Evolutionary conservation across 306 rosid genomes (phyloP), one percentile per base, ranked within the genome.

Genomic region (Cucumis hystrix): DNA sequence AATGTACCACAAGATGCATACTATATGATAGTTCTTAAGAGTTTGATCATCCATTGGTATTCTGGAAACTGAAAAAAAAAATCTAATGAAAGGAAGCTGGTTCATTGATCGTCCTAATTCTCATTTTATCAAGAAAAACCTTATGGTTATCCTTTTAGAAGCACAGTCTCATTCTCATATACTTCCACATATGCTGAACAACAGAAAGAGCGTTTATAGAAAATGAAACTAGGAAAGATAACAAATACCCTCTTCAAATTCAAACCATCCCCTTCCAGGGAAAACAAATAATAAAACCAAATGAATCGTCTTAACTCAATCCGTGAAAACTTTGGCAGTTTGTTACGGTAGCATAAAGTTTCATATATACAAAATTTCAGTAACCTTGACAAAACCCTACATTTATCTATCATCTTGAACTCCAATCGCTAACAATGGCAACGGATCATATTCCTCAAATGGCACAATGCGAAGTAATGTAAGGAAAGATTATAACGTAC

Each of bases 401-500:
- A 79, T 75, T 63, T 72, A 73, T 75, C 40, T 65, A 43, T 78
- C 43, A 33, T 18, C 63, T 20, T 37, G 45, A 78, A 28, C 56
- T 21, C 23, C 45, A 40, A 77, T n/a, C 25, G 25, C 66, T 28
- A 45, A 7, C 54, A 51, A 55, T 57, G 55, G 21, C 25, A 66
- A 41, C 43, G 76, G 59, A 71, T 71, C 76, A 71, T 49, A 71
- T 51, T 51, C 43, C 76, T 51, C 60, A 49, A 25, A 71, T 14
- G 58, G 15, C 16, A 71, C 60, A 71, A 71, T 49, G 76, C 41
- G 76, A 47, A 43, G 75, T 17, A 3, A 20, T 68, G 28, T 21
- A 12, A 72, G 6, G 77, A 74, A 88, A 77, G 51, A 67, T 79
- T 23, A 71, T 28, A 51, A 71, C 76, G 43, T 71, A 71, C 76